Percentiles rank a stretch among this genome's conserved stretches.
Conservation (phyloP, 305 asterid genomes). For the Fraxinus paxiana region DNA sequence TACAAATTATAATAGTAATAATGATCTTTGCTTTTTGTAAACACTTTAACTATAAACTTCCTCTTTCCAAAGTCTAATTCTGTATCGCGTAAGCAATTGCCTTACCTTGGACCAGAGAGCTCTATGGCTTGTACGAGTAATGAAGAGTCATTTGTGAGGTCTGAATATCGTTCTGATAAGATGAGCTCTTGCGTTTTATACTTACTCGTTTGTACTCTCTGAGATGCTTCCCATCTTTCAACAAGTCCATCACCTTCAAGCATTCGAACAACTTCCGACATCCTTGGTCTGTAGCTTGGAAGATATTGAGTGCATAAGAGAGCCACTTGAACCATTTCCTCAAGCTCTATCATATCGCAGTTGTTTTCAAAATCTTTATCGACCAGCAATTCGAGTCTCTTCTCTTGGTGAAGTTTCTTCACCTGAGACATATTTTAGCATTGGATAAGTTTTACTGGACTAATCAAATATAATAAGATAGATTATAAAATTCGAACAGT, state of each 20-base stretch:
- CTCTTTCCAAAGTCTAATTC: neutral
- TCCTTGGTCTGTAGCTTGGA: slow-evolving; percentile 42
- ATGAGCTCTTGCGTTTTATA: slow-evolving; percentile 28
- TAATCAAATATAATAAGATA: neutral
- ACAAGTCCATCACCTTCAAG: slow-evolving; percentile 53
- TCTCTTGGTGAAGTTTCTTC: slow-evolving; percentile 44
- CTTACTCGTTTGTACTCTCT: slow-evolving; percentile 29
- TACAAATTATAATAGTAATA: neutral
- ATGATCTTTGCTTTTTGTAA: neutral
- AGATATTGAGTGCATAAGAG: slow-evolving; percentile 42
- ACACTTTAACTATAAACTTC: neutral
- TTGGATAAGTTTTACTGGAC: neutral
- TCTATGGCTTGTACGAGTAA: slow-evolving; percentile 47
- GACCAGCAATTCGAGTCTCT: slow-evolving; percentile 36
- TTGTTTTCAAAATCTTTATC: slow-evolving; percentile 37
- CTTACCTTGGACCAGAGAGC: slow-evolving; percentile 47
- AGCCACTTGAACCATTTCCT: slow-evolving; percentile 52
- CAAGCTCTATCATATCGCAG: slow-evolving; percentile 38
- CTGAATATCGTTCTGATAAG: slow-evolving; percentile 42
- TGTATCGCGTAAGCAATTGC: neutral
- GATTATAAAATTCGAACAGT: neutral
- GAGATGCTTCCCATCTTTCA: slow-evolving; percentile 51
- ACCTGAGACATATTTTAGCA: slow-evolving; percentile 24
- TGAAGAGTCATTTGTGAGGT: slow-evolving; percentile 40
- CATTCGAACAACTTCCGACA: slow-evolving; percentile 53